phyloP scores from a whole-genome alignment of 495 filamentous ascomycete genomes.

The Neurospora discreta region DNA sequence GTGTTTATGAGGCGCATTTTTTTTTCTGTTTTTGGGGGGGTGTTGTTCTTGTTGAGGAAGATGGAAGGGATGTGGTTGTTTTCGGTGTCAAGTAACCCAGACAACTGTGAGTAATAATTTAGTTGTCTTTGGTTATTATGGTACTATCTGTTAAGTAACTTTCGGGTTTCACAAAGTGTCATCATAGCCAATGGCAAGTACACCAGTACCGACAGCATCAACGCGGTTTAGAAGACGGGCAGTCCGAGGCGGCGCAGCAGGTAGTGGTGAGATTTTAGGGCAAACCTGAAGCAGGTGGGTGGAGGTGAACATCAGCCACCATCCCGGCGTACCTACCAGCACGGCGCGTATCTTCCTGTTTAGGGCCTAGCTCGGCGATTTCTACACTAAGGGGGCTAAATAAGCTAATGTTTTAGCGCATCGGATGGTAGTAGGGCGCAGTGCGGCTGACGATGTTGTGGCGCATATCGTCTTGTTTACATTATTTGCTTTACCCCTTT shows the following conservation, averaged over 20 bases:
- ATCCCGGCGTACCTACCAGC: not conserved
- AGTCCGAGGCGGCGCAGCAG: too few relatives aligned
- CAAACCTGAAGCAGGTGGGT: too few relatives aligned
- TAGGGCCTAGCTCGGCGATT: not conserved
- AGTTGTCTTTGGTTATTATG: too few relatives aligned
- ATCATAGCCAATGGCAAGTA: too few relatives aligned
- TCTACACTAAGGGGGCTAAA: too few relatives aligned
- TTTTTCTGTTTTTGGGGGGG: not conserved
- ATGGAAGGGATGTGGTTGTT: not conserved
- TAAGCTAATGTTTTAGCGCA: not conserved
- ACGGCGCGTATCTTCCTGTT: not conserved
- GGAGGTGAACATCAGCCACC: not conserved
- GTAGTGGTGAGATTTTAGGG: not conserved
- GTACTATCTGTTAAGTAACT: too few relatives aligned
- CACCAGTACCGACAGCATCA: too few relatives aligned
- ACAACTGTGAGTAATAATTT: not conserved
- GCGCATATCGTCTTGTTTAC: not conserved
- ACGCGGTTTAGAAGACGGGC: too few relatives aligned
- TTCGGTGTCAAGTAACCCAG: not conserved
- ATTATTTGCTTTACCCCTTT: too few relatives aligned
- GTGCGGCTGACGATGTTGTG: not conserved
- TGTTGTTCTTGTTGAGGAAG: not conserved
- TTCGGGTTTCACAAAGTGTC: too few relatives aligned
- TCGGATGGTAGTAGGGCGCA: not conserved
- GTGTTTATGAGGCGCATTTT: constrained; percentile 35